Conservation (phyloP, 257 asterid genomes). For the Osmanthus fragrans region DNA sequence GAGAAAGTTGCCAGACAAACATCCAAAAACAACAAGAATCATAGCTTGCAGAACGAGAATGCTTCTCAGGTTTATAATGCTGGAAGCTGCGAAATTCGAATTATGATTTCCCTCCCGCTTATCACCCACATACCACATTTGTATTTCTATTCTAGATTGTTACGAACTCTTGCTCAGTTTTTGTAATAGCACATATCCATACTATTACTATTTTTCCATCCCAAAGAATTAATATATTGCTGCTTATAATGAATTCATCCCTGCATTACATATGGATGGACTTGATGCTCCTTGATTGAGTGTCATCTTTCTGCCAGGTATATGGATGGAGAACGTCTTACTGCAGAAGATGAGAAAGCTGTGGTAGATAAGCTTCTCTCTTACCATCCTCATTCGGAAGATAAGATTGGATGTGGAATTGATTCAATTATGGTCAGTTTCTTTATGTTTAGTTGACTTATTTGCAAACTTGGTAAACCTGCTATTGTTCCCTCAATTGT, state of each 20-base stretch:
- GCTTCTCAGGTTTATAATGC: neutral
- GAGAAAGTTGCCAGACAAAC: neutral
- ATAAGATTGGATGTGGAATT: slow-evolving; percentile 89
- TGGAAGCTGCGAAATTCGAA: neutral
- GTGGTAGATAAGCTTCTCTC: slow-evolving; percentile 75
- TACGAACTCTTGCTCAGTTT: neutral
- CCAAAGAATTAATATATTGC: too few relatives aligned
- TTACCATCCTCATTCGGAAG: slow-evolving; percentile 83
- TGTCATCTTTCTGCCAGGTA: slow-evolving; percentile 48
- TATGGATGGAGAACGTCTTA: slow-evolving; percentile 82
- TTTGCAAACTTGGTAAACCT: neutral
- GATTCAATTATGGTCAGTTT: slow-evolving; percentile 90
- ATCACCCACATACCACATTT: neutral
- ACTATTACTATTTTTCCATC: neutral
- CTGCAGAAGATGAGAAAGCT: slow-evolving; percentile 69
- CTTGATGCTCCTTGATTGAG: neutral
- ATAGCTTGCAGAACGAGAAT: neutral
- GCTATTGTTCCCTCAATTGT: neutral
- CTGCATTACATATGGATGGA: neutral
- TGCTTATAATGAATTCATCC: neutral
- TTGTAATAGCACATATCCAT: too few relatives aligned
- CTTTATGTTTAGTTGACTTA: neutral
- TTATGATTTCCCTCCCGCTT: neutral
- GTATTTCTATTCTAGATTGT: neutral
- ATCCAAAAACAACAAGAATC: neutral